Percentiles rank a stretch among this genome's conserved stretches.
Evolutionary conservation across 2,329 filamentous ascomycete genomes (phyloP).

Genomic region (Pseudocercospora ulei): DNA sequence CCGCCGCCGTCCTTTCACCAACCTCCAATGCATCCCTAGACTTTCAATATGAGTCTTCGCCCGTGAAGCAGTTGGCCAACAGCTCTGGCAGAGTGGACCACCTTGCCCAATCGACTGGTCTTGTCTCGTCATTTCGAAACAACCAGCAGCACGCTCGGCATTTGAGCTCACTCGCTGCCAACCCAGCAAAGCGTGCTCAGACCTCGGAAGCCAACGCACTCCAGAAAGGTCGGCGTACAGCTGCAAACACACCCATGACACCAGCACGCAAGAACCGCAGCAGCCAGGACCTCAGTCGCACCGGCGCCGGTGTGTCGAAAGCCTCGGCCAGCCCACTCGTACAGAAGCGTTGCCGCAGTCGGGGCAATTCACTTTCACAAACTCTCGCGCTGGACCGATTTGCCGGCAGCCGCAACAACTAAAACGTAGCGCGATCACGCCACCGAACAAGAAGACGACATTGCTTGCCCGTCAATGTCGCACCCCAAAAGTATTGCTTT

Average conservation of each 20-base stretch:
- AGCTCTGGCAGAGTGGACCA: constrained; percentile 47
- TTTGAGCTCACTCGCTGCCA: constrained; percentile 49
- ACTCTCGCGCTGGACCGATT: constrained; percentile 21
- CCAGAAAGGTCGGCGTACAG: constrained; percentile 57
- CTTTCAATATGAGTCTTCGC: constrained; percentile 18
- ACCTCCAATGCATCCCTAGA: constrained; percentile 15
- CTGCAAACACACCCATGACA: constrained; percentile 58
- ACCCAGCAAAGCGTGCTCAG: constrained; percentile 53
- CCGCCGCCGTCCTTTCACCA: constrained; percentile 38
- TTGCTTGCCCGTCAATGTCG: constrained; percentile 9
- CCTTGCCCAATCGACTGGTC: constrained; percentile 52
- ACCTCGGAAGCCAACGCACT: constrained; percentile 52
- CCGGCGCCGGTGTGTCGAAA: constrained; percentile 29
- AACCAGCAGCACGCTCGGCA: constrained; percentile 46
- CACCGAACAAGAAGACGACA: constrained; percentile 2
- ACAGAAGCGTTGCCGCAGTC: constrained; percentile 21
- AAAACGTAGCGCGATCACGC: not conserved
- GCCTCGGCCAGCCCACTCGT: constrained; percentile 17
- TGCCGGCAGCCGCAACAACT: constrained; percentile 5
- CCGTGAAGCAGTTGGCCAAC: constrained; percentile 4
- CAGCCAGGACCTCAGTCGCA: constrained; percentile 25
- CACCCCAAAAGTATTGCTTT: constrained; percentile 6
- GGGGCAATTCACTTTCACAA: constrained; percentile 21
- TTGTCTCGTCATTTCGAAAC: constrained; percentile 67
- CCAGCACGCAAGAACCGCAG: constrained; percentile 48